Percentiles rank a stretch among this genome's conserved stretches.
These are phyloP conservation scores for Gymnopilus junonius DNA, from an alignment of 768 basidiomycete species.

Conservation along the genomic window DNA sequence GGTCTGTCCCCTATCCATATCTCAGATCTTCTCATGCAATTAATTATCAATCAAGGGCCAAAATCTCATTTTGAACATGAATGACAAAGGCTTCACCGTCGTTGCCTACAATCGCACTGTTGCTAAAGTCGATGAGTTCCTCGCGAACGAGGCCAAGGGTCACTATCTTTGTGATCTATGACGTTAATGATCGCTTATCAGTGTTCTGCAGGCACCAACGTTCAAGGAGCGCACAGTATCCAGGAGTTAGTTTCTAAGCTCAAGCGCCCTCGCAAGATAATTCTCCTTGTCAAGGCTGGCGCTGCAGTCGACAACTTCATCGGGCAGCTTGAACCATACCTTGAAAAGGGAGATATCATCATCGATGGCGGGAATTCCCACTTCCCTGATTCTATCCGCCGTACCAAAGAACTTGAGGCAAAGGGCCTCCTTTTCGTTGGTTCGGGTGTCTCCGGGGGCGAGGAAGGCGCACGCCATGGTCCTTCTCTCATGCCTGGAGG, in stretches of 20 bases:
- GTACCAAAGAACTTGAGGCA: conserved; percentile 87
- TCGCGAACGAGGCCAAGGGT: conserved; percentile 98
- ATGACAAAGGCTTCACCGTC: conserved; percentile 98
- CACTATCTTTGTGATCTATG: conserved; percentile 26
- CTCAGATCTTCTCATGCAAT: conserved; percentile 17
- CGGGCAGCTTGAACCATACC: conserved; percentile 80
- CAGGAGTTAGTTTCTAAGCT: conserved; percentile 91
- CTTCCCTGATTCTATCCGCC: conserved; percentile 97
- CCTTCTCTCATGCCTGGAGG: conserved; percentile 99
- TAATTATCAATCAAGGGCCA: conserved; percentile 65
- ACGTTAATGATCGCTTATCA: conserved; percentile 21
- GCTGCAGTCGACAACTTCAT: conserved; percentile 97
- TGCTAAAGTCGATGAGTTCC: conserved; percentile 94
- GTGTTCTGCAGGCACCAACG: conserved; percentile 75
- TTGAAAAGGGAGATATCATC: conserved; percentile 97
- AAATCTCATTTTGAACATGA: conserved; percentile 98
- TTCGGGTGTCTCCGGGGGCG: conserved; percentile 98
- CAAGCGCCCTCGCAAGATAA: conserved; percentile 94
- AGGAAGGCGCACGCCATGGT: conserved; percentile 96
- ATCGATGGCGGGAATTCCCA: conserved; percentile 99
- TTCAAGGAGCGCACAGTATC: conserved; percentile 94
- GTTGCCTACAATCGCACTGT: conserved; percentile 97
- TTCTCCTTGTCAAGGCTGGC: conserved; percentile 98
- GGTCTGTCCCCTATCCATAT: conserved; percentile 53
- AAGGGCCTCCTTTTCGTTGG: conserved; percentile 98